phyloP scores from a whole-genome alignment of 495 filamentous ascomycete species.

The Penicillium chermesinum region DNA sequence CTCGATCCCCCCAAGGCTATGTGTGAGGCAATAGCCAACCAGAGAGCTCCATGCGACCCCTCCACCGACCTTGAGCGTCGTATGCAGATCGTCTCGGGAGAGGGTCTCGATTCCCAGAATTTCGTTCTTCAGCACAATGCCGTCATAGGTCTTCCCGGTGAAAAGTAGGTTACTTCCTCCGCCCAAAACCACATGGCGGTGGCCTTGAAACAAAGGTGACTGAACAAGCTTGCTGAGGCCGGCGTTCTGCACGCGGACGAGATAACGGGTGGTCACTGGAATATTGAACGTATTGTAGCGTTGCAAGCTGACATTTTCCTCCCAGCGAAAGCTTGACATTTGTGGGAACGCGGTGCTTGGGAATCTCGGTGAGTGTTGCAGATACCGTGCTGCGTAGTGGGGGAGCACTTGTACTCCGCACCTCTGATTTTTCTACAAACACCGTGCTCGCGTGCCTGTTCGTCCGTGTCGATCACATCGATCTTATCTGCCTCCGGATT shows the following conservation, averaged over 20 bases:
- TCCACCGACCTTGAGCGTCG: not conserved
- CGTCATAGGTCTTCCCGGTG: not conserved
- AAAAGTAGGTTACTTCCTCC: not conserved
- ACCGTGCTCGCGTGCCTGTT: too few relatives aligned
- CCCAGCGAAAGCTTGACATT: not conserved
- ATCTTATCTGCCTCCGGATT: too few relatives aligned
- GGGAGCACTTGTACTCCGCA: too few relatives aligned
- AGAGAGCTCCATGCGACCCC: not conserved
- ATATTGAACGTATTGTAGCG: not conserved
- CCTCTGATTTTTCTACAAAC: too few relatives aligned
- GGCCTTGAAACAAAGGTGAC: not conserved
- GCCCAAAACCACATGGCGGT: not conserved
- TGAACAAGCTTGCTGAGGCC: not conserved
- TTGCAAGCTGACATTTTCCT: not conserved
- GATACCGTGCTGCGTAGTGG: too few relatives aligned
- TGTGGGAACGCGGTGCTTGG: too few relatives aligned
- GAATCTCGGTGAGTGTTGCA: too few relatives aligned
- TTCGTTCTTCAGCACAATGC: slow-evolving; percentile 1
- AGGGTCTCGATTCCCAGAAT: not conserved
- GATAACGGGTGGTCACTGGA: not conserved
- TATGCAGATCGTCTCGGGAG: not conserved
- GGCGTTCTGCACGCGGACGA: not conserved
- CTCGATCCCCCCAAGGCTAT: not conserved
- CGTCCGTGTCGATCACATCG: too few relatives aligned
- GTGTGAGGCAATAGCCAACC: not conserved